Percentiles rank a stretch among this genome's conserved stretches.
These are phyloP conservation scores for Chaetomium sp. DNA, from an alignment of 2,329 filamentous ascomycete species.

Conservation along the genomic window DNA sequence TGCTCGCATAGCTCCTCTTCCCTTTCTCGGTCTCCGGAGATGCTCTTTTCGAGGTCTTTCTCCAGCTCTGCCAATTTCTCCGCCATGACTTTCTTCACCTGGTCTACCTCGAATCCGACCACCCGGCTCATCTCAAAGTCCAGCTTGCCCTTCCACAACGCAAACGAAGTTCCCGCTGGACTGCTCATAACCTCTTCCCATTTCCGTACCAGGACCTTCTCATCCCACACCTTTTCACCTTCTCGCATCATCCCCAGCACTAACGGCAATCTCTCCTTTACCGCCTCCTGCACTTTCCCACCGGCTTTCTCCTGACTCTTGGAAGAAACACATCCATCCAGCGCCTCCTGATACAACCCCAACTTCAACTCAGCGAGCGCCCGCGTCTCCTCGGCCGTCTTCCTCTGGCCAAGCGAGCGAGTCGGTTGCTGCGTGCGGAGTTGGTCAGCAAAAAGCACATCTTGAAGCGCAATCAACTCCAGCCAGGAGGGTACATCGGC, in stretches of 20 bases:
- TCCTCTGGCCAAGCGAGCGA: no score
- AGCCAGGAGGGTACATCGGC: slow-evolving; percentile 68
- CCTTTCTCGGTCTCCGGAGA: not conserved
- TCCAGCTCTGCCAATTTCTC: slow-evolving; percentile 10
- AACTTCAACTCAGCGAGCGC: slow-evolving; percentile 75
- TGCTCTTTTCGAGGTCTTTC: not conserved
- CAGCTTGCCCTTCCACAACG: slow-evolving; percentile 67
- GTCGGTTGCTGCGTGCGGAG: slow-evolving; percentile 2
- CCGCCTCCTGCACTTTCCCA: no score
- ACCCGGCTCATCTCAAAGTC: slow-evolving; percentile 67
- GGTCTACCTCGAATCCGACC: slow-evolving; percentile 60
- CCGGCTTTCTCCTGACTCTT: not conserved
- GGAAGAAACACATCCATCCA: slow-evolving; percentile 46
- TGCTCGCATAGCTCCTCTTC: slow-evolving; percentile 30
- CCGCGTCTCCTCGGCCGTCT: slow-evolving; percentile 54
- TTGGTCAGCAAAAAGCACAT: slow-evolving; percentile 53
- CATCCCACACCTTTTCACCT: slow-evolving; percentile 67
- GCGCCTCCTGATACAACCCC: slow-evolving; percentile 70
- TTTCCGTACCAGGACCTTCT: slow-evolving; percentile 50
- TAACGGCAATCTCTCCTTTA: slow-evolving; percentile 49
- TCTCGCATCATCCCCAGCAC: slow-evolving; percentile 66
- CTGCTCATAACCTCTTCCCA: slow-evolving; percentile 56
- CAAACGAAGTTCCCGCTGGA: slow-evolving; percentile 43
- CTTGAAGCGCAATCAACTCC: slow-evolving; percentile 71
- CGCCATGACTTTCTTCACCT: slow-evolving; percentile 42